These are phyloP conservation scores for Ceratocystis huliohia DNA, from an alignment of 2,329 filamentous ascomycete genomes.

Conservation along the genomic window DNA sequence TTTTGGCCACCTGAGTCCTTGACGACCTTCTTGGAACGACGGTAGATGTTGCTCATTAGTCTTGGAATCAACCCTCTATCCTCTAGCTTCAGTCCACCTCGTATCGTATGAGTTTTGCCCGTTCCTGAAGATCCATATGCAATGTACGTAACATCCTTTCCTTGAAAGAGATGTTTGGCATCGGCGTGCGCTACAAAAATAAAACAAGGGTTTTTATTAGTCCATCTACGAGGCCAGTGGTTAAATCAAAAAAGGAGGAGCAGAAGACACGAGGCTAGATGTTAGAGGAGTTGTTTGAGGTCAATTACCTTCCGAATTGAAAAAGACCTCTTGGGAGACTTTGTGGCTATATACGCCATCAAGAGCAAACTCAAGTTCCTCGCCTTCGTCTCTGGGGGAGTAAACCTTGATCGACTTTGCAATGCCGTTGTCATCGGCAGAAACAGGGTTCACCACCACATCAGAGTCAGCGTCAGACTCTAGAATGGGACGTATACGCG, in stretches of 20 bases:
- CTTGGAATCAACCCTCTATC: slow-evolving; percentile 82
- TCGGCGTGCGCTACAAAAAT: slow-evolving; percentile 60
- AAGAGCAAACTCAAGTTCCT: slow-evolving; percentile 90
- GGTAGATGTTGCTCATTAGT: slow-evolving; percentile 72
- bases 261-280: neutral
- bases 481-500: slow-evolving; percentile 77
- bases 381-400: slow-evolving; percentile 80
- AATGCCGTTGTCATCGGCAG: slow-evolving; percentile 46
- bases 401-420: slow-evolving; percentile 72
- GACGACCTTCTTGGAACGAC: slow-evolving; percentile 69
- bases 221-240: neutral
- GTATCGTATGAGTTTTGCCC: slow-evolving; percentile 93
- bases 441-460: slow-evolving; percentile 62
- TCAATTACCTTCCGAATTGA: slow-evolving; percentile 68
- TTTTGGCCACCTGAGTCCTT: slow-evolving; percentile 64
- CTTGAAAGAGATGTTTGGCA: slow-evolving; percentile 82
- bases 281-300: neutral
- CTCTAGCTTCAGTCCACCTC: slow-evolving; percentile 72
- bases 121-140: slow-evolving; percentile 89
- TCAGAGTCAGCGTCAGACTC: slow-evolving; percentile 78
- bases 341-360: slow-evolving; percentile 77
- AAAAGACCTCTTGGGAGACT: slow-evolving; percentile 74
- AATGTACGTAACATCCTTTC: slow-evolving; percentile 78
- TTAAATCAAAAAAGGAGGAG: neutral
- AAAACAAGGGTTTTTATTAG: neutral